Evolutionary conservation across 2,329 filamentous ascomycete species (phyloP), one percentile per base, ranked within the genome.

Genomic region (Colletotrichum plurivorum): DNA sequence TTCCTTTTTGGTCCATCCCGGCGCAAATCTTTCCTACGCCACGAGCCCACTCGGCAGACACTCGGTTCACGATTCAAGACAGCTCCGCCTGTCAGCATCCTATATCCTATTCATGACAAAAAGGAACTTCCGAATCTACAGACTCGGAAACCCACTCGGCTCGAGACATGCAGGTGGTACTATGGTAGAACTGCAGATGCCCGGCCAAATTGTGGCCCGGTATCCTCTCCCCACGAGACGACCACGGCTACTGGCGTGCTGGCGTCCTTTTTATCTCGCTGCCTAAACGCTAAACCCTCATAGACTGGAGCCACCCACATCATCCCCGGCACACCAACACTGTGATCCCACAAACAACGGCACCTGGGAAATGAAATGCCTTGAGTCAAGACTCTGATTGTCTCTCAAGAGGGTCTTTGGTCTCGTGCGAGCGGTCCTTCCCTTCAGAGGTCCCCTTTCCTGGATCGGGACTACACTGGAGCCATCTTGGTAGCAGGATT

Each of bases 201-300:
- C 10, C 43, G 25, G 22, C 15, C 46, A 25, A 31, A 25, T 41
- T 52, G 16, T 52, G 16, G 27, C 25, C 41, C 10, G 10, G 31
- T 36, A 10, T 36, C 2, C 4, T 27, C 31, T 27, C 41, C 57
- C 36, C 64, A 56, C 51, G 31, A 36, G 31, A 25, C 22, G 64
- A 7, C n/a, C 52, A n/a, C n/a, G n/a, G 41, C 27, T 20, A 22
- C 20, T 63, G 39, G 60, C 53, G 41, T 54, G 25, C 61, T 63
- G 39, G 60, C 53, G 41, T 54, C 27, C 61, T 63, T 65, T 60
- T 67, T 67, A 61, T 69, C 36, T 61, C 48, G 67, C 20, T 69
- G 67, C 67, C 67, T 69, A 69, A 66, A 69, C 51, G 39, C 66
- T 66, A 69, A 67, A 61, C 10, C 22, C 39, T 57, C 25, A 25